Base-by-base conservation (phyloP, 1,139 yeast species). In the Blastobotrys aristatus region DNA sequence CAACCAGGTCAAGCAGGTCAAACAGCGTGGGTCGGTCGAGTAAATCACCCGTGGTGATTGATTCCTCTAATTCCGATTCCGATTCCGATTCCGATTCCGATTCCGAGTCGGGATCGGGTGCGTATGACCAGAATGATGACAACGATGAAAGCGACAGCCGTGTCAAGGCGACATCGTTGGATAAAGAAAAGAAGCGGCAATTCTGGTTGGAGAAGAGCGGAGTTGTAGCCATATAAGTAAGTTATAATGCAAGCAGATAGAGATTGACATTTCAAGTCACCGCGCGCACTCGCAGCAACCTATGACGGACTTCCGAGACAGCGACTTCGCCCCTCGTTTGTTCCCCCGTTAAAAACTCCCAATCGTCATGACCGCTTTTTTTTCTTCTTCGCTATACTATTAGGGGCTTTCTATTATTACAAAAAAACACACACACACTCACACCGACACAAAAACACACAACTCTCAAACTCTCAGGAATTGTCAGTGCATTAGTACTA, bases 191-290 rank as follows among this genome's bases (percentile, higher is more conserved):
- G 14, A 48, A 48, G 27, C 44, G 45, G 11, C 45, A 48, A 16
- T 48, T 40, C 26, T 48, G 50, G 50, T 35, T 37, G 5, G 35
- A 40, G 17, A 45, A 45, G 40, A 29, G 40, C 7, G 48, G 48
- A 10, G 38, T 45, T 7, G 38, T 44, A 10, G 44, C 39, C 2
- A 21, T 41, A 11, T 41, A 41, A 21, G 11, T 21, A 22, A 20
- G 33, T 6, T 7, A 14, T 6, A 30, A 30, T 13, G 33, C 6
- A 24, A 24, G 27, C 7, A 13, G 13, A 30, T 7, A 14, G 13
- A 13, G 6, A 14, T 6, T 30, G 33, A 7, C n/a, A n/a, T n/a
- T n/a, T n/a, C n/a, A n/a, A n/a, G n/a, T n/a, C n/a, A n/a, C n/a
- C n/a, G n/a, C n/a, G n/a, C n/a, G n/a, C n/a, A n/a, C n/a, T n/a